Evolutionary conservation across 2,329 filamentous ascomycete species (phyloP).

Genomic region (Alternaria panax): DNA sequence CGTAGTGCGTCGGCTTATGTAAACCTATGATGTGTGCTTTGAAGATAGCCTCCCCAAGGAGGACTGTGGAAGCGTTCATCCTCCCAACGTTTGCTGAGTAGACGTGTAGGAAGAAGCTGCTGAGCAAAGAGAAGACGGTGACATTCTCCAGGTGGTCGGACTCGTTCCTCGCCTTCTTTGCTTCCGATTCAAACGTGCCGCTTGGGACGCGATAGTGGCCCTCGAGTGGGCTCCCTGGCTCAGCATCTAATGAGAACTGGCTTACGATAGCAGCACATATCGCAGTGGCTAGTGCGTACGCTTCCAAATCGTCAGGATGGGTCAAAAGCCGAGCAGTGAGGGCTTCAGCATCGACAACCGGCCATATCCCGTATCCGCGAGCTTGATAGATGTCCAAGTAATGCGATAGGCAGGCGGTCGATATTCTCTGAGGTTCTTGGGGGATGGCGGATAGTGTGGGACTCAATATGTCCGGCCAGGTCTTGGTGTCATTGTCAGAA

Average conservation of each 20-base stretch:
- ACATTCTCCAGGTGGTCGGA: slow-evolving; percentile 44
- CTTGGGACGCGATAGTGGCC: slow-evolving; percentile 44
- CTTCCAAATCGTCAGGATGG: slow-evolving; percentile 41
- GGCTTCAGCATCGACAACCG: slow-evolving; percentile 44
- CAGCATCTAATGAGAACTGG: slow-evolving; percentile 44
- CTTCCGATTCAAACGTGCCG: slow-evolving; percentile 39
- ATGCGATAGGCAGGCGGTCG: slow-evolving; percentile 42
- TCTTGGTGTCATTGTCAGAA: slow-evolving; percentile 24
- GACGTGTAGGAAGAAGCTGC: slow-evolving; percentile 46
- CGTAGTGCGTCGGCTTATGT: slow-evolving; percentile 37
- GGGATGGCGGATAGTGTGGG: slow-evolving; percentile 22
- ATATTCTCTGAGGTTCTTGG: slow-evolving; percentile 37
- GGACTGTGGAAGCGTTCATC: slow-evolving; percentile 43
- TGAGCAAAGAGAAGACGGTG: slow-evolving; percentile 39
- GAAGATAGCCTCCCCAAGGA: slow-evolving; percentile 44
- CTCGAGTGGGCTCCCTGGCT: slow-evolving; percentile 42
- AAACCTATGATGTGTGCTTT: slow-evolving; percentile 46
- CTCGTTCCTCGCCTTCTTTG: slow-evolving; percentile 36
- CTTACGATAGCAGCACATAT: slow-evolving; percentile 47
- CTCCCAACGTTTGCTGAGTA: slow-evolving; percentile 47
- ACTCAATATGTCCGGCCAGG: slow-evolving; percentile 38
- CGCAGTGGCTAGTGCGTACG: slow-evolving; percentile 42
- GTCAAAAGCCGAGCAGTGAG: slow-evolving; percentile 44
- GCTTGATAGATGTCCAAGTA: slow-evolving; percentile 44
- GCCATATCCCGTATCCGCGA: slow-evolving; percentile 46